A percentile compares a stretch with the other conserved stretches of the same genome.
Conservation (phyloP, 305 asterid genomes). For the Solanum hybrid region DNA sequence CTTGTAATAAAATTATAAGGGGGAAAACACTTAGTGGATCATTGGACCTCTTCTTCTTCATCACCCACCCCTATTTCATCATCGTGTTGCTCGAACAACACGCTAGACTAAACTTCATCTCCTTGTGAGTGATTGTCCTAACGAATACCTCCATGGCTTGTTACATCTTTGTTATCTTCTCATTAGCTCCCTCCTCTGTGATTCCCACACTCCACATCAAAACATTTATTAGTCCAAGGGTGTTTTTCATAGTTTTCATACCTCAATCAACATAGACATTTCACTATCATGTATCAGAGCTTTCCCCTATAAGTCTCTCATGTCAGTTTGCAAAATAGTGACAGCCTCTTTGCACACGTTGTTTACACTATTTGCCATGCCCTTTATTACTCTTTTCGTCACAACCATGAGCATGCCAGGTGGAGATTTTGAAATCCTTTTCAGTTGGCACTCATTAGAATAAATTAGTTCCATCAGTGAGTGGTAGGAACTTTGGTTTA, state of each 20-base stretch:
- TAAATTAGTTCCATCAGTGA: too few relatives aligned
- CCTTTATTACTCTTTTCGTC: background rate
- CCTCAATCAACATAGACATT: too few relatives aligned
- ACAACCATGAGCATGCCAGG: background rate
- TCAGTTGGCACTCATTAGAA: background rate
- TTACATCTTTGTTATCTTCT: background rate
- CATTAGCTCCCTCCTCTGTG: background rate
- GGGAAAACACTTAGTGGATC: background rate
- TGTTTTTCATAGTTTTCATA: background rate
- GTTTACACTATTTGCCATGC: background rate
- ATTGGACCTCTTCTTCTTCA: background rate
- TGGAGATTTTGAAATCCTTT: too few relatives aligned
- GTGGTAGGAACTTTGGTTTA: background rate
- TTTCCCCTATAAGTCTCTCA: background rate
- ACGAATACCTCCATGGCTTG: background rate
- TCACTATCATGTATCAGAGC: background rate
- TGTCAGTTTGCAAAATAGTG: background rate
- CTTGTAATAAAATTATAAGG: too few relatives aligned
- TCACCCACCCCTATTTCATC: background rate
- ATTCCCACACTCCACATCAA: background rate
- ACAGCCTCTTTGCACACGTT: background rate
- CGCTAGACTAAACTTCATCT: background rate
- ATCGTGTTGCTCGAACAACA: background rate
- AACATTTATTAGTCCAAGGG: too few relatives aligned
- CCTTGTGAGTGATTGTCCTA: background rate